Percentiles rank a stretch among this genome's conserved stretches.
Evolutionary conservation across 1,284 basidiomycete genomes (phyloP).

Genomic region (Moesziomyces sp.): DNA sequence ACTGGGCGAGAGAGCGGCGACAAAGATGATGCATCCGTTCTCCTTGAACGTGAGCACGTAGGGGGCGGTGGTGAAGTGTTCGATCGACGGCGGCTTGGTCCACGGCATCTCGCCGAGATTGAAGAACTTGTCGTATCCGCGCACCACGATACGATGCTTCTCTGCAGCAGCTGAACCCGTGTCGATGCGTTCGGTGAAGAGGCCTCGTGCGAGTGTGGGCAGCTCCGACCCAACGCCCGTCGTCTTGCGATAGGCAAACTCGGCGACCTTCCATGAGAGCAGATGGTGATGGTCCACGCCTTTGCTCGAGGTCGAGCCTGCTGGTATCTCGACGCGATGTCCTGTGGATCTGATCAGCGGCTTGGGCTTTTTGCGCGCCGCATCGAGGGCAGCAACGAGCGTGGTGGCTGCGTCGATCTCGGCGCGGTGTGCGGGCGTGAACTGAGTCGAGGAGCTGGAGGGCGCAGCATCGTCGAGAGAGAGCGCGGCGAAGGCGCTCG

Average conservation of each 20-base stretch:
- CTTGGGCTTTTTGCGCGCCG: conserved; percentile 29
- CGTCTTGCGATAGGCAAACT: conserved; percentile 66
- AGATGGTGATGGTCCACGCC: conserved; percentile 31
- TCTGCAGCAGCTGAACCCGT: conserved; percentile 24
- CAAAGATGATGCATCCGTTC: conserved; percentile 98
- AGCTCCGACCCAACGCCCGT: conserved; percentile 51
- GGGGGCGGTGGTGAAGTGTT: conserved; percentile 77
- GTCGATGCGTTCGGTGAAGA: conserved; percentile 56
- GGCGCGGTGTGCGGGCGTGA: conserved; percentile 9
- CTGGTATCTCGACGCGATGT: conserved; percentile 14
- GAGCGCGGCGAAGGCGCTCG: conserved; percentile 33
- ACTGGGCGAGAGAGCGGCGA: conserved; percentile 81
- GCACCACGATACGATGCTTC: conserved; percentile 79
- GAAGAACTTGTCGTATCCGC: conserved; percentile 99
- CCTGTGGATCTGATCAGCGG: conserved; percentile 49
- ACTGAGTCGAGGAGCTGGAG: conserved; percentile 7
- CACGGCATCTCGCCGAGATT: conserved; percentile 95
- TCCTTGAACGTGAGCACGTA: conserved; percentile 93
- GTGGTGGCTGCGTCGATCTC: conserved; percentile 26
- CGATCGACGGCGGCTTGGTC: conserved; percentile 72
- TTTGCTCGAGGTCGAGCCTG: background rate
- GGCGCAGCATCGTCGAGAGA: conserved; percentile 21
- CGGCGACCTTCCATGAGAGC: conserved; percentile 62
- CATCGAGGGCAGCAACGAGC: conserved; percentile 42
- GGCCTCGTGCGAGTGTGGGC: conserved; percentile 64